Percentiles rank a stretch among this genome's conserved stretches.
These are phyloP conservation scores for Apiotrichum montevideense DNA, from an alignment of 1,284 basidiomycete species.

Conservation along the genomic window DNA sequence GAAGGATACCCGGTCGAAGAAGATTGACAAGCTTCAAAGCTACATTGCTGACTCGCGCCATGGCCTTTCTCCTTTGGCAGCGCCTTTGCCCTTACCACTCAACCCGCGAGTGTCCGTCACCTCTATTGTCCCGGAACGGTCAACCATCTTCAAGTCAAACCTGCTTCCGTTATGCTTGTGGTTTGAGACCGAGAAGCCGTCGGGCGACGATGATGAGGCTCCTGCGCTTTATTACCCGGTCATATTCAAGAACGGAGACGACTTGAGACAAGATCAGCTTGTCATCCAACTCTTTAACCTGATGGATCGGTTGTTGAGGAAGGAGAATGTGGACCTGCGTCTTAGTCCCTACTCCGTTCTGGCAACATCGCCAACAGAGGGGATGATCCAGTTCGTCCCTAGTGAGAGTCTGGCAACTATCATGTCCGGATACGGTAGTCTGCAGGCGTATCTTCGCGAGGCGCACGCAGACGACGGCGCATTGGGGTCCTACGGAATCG, in stretches of 20 bases:
- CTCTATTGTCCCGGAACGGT: constrained; percentile 83
- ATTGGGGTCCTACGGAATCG: constrained; percentile 85
- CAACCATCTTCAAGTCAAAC: constrained; percentile 95
- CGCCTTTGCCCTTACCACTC: constrained; percentile 78
- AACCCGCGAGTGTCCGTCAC: constrained; percentile 75
- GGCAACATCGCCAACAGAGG: constrained; percentile 85
- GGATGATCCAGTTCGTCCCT: constrained; percentile 93
- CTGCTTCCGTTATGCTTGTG: constrained; percentile 85
- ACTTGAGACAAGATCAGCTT: constrained; percentile 68
- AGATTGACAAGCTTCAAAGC: constrained; percentile 87
- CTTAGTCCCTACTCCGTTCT: constrained; percentile 89
- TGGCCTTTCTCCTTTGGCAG: constrained; percentile 60
- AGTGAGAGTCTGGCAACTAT: constrained; percentile 93
- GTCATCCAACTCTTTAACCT: constrained; percentile 28
- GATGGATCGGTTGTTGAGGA: constrained; percentile 77
- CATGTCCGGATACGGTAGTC: constrained; percentile 82
- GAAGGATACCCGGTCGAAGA: constrained; percentile 90
- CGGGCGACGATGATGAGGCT: constrained; percentile 16
- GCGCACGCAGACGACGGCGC: constrained; percentile 86
- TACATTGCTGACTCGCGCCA: constrained; percentile 80
- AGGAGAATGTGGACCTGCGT: constrained; percentile 92
- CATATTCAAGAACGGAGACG: constrained; percentile 99
- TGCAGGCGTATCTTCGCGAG: constrained; percentile 80
- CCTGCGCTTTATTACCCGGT: constrained; percentile 65
- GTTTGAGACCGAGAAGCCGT: constrained; percentile 59